Evolutionary conservation across 306 rosid species (phyloP), one percentile per base, ranked within the genome.

Genomic region (Prunus kanzakura): DNA sequence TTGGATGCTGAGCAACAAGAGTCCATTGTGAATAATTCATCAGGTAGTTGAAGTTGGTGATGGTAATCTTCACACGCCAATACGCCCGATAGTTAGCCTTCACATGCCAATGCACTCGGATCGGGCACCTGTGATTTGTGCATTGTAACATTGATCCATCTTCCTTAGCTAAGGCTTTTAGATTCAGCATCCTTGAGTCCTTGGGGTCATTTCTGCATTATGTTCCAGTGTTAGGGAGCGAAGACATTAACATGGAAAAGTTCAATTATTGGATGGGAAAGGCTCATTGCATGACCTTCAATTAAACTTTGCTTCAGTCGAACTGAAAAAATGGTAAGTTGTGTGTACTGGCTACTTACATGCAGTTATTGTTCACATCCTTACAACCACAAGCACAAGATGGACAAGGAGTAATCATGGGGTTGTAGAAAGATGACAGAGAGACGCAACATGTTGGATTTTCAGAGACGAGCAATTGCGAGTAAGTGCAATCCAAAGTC

Each of bases 31-130:
- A 67, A 77, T 80, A 89, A 49, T 87, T 91, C 81, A 80, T 27
- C 54, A 76, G 25, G 71, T 81, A 89, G 72, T 87, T 78, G 73
- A 89, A 91, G 72, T 91, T 91, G 78, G 86, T 81, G 78, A 91
- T 74, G 64, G 93, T 83, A 77, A 91, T 68, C 83, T 83, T 84
- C 47, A 84, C 86, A 2, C 87, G 81, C 91, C 90, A 91, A 67
- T 87, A 85, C n/a, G 82, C 87, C 56, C 77, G 72, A 20, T 91
- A 87, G 75, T 85, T 89, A 32, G 84, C 81, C 78, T 89, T 87
- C 54, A 87, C 64, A 80, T 91, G 91, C 96, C 96, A 91, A 62
- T 87, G 93, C 8, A 91, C 96, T 73, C 88, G 76, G 19, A 89
- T 83, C 11, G 82, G 91, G 74, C 90, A 87, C 85, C 84, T 46